These are phyloP conservation scores for Clonostachys rosea DNA, from an alignment of 2,329 filamentous ascomycete species.

Conservation along the genomic window DNA sequence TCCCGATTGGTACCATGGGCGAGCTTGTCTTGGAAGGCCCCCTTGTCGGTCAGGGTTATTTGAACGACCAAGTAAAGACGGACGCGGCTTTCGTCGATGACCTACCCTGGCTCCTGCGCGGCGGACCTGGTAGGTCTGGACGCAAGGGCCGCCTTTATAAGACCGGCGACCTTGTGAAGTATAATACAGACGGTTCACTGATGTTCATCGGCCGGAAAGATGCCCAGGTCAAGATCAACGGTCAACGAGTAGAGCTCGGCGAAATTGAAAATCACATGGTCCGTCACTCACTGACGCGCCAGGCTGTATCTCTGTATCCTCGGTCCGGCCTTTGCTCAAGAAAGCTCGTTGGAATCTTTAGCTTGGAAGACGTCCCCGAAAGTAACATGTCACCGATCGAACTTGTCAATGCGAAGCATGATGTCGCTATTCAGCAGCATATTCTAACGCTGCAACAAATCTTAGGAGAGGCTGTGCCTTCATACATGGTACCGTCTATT, in stretches of 20 bases:
- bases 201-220: slow-evolving; percentile 29
- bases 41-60: slow-evolving; percentile 38
- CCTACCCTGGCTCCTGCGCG: slow-evolving; percentile 5
- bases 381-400: slow-evolving; percentile 1
- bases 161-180: slow-evolving; percentile 40
- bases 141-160: slow-evolving; percentile 49
- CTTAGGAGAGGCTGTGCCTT: no score
- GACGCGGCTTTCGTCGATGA: slow-evolving; percentile 12
- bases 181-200: slow-evolving; percentile 31
- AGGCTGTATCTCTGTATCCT: slow-evolving; percentile 4
- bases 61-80: slow-evolving; percentile 27
- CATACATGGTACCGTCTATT: no score
- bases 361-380: not conserved
- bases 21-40: slow-evolving; percentile 20
- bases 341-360: not conserved
- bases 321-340: slow-evolving; percentile 5
- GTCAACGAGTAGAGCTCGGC: slow-evolving; percentile 22
- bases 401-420: not conserved
- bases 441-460: no score
- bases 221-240: slow-evolving; percentile 23
- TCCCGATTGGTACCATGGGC: slow-evolving; percentile 9
- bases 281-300: not conserved
- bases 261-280: slow-evolving; percentile 20
- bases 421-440: no score
- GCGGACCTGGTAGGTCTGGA: slow-evolving; percentile 8